These are phyloP conservation scores for Rhodomyrtus psidioides DNA, from an alignment of 441 rosid genomes.

Conservation along the genomic window DNA sequence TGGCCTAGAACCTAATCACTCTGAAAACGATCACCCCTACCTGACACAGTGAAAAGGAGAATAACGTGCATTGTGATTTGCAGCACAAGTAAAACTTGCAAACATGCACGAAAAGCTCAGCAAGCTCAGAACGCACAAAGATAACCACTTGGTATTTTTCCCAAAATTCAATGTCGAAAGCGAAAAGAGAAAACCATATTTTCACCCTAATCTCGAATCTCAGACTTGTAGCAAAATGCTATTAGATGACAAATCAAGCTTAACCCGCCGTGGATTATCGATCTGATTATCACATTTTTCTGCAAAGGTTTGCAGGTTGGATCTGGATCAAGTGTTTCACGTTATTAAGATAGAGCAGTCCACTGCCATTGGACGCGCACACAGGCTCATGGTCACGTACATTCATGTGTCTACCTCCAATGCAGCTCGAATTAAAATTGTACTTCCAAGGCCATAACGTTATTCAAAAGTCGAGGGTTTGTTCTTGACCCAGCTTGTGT, in stretches of 20 bases:
- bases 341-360: not conserved
- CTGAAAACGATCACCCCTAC: too few species aligned
- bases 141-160: not conserved
- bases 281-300: not conserved
- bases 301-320: not conserved
- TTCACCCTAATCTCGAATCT: not conserved
- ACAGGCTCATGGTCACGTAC: not conserved
- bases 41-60: not conserved
- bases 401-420: not conserved
- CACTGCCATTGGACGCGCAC: not conserved
- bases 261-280: not conserved
- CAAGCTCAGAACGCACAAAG: accelerated
- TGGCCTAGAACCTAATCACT: too few species aligned
- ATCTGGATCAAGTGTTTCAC: not conserved
- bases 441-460: not conserved
- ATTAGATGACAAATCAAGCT: not conserved
- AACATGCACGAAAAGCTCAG: not conserved
- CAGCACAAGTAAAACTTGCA: not conserved
- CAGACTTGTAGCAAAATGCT: not conserved
- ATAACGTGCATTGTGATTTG: not conserved
- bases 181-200: not conserved
- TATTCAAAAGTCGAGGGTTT: not conserved
- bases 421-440: not conserved
- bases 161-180: not conserved
- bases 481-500: not conserved